A percentile compares a stretch with the other conserved stretches of the same genome.
Conservation (phyloP, 2,329 filamentous ascomycete species). For the Cercospora nicotianae region DNA sequence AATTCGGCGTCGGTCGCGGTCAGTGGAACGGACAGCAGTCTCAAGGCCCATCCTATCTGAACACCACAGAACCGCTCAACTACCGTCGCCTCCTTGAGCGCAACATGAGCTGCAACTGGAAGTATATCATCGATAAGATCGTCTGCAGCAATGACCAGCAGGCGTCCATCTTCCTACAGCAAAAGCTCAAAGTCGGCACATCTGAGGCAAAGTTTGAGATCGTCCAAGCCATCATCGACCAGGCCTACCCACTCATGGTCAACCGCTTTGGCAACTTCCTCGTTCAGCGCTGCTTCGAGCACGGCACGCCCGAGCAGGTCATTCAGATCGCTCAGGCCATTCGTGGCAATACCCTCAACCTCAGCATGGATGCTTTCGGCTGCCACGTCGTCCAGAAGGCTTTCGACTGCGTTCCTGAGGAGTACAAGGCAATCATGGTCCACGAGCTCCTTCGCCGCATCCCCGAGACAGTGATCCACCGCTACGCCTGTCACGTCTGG, state of each 20-base stretch:
- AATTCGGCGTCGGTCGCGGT: constrained; percentile 44
- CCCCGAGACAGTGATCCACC: constrained; percentile 95
- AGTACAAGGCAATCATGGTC: constrained; percentile 99
- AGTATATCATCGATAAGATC: constrained; percentile 99
- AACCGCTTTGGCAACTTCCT: constrained; percentile 99
- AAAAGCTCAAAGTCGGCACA: constrained; percentile 97
- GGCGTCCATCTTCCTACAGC: constrained; percentile 96
- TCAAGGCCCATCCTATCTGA: constrained; percentile 61
- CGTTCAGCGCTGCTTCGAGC: constrained; percentile 97
- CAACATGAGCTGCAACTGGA: constrained; percentile 98
- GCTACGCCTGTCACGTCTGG: constrained; percentile 99
- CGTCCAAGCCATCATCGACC: constrained; percentile 90
- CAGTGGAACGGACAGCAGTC: constrained; percentile 39
- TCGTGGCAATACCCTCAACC: constrained; percentile 84
- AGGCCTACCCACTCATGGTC: constrained; percentile 94
- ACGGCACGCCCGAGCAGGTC: constrained; percentile 91
- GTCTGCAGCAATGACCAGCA: constrained; percentile 99
- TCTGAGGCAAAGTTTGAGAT: constrained; percentile 96
- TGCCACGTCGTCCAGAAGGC: constrained; percentile 99
- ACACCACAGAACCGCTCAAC: constrained; percentile 88
- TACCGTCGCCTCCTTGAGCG: constrained; percentile 93
- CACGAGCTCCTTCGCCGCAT: constrained; percentile 92
- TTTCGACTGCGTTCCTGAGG: constrained; percentile 94
- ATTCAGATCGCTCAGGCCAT: constrained; percentile 93
- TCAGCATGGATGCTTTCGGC: constrained; percentile 98